These are phyloP conservation scores for Ambrosiella cleistominuta DNA, from an alignment of 2,329 filamentous ascomycete genomes.

Conservation along the genomic window DNA sequence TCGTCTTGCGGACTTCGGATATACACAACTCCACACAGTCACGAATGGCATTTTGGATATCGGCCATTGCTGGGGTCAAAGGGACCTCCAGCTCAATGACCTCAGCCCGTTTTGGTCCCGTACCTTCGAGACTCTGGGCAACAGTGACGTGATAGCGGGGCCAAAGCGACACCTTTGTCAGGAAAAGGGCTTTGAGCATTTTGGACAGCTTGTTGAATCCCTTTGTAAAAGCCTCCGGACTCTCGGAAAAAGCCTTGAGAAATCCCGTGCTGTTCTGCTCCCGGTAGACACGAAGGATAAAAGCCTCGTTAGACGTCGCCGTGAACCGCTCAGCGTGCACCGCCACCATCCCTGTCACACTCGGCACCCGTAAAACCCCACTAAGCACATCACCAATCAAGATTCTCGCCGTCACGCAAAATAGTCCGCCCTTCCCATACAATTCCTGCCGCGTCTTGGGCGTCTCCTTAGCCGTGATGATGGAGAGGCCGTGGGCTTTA, in stretches of 20 bases:
- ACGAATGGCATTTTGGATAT: slow-evolving; percentile 85
- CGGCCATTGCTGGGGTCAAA: slow-evolving; percentile 86
- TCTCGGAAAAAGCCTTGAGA: slow-evolving; percentile 89
- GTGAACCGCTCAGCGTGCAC: slow-evolving; percentile 77
- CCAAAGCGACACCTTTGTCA: slow-evolving; percentile 78
- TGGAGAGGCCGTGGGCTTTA: slow-evolving; percentile 65
- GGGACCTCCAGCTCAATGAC: slow-evolving; percentile 92
- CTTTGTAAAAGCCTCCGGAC: slow-evolving; percentile 72
- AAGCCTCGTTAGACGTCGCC: slow-evolving; percentile 80
- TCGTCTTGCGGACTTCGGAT: slow-evolving; percentile 79
- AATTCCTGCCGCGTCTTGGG: slow-evolving; percentile 83
- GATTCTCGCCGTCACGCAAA: slow-evolving; percentile 91
- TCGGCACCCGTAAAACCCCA: slow-evolving; percentile 62
- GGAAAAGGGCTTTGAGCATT: slow-evolving; percentile 83
- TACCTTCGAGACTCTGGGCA: slow-evolving; percentile 74
- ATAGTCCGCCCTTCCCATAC: slow-evolving; percentile 76
- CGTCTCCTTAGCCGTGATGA: slow-evolving; percentile 90
- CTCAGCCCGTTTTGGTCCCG: slow-evolving; percentile 59
- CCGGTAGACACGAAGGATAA: slow-evolving; percentile 82
- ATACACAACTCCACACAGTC: slow-evolving; percentile 95
- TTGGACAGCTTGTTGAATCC: slow-evolving; percentile 77
- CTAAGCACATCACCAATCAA: slow-evolving; percentile 85
- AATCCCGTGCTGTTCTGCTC: slow-evolving; percentile 92
- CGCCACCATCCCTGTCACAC: slow-evolving; percentile 70
- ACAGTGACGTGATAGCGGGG: slow-evolving; percentile 86